Percentiles rank a stretch among this genome's conserved stretches.
These are phyloP conservation scores for Clavispora phyllophila DNA, from an alignment of 805 yeast species.

Conservation along the genomic window DNA sequence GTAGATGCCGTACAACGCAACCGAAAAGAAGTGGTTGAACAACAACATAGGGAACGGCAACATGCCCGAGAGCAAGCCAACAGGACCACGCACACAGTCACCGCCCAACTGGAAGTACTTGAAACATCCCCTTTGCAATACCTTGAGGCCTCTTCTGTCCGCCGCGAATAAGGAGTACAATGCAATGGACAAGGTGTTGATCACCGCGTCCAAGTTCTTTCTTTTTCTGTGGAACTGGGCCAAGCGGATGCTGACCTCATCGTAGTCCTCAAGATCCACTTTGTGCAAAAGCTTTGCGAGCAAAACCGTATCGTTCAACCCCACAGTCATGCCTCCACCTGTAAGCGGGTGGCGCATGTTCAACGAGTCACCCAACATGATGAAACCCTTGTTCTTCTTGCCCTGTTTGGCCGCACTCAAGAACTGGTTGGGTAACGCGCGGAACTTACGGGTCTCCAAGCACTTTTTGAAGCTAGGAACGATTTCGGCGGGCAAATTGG, in stretches of 20 bases:
- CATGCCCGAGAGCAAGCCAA: conserved; percentile 78
- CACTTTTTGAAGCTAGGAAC: conserved; percentile 69
- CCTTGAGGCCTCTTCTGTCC: conserved; percentile 54
- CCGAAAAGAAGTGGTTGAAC: conserved; percentile 83
- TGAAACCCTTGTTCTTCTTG: conserved; percentile 55
- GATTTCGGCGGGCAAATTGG: conserved; percentile 59
- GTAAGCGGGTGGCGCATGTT: conserved; percentile 98
- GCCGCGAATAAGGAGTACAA: conserved; percentile 89
- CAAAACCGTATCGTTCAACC: conserved; percentile 75
- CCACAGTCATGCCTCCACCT: conserved; percentile 99
- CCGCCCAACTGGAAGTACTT: conserved; percentile 83
- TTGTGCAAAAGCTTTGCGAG: conserved; percentile 58
- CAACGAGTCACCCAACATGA: conserved; percentile 86
- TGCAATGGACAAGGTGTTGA: conserved; percentile 88
- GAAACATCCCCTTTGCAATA: conserved; percentile 86
- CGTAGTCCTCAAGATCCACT: conserved; percentile 55
- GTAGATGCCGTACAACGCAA: conserved; percentile 79
- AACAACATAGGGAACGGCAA: conserved; percentile 68
- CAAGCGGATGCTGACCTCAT: conserved; percentile 50
- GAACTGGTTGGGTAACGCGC: conserved; percentile 92
- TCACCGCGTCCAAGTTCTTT: conserved; percentile 73
- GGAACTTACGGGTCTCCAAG: conserved; percentile 48
- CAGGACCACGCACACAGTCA: conserved; percentile 69
- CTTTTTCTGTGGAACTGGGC: conserved; percentile 70
- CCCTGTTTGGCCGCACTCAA: conserved; percentile 71